A percentile compares a stretch with the other conserved stretches of the same genome.
These are phyloP conservation scores for Basidiobolus meristosporus DNA, from an alignment of 371 early-diverging fungal genomes.

Conservation along the genomic window DNA sequence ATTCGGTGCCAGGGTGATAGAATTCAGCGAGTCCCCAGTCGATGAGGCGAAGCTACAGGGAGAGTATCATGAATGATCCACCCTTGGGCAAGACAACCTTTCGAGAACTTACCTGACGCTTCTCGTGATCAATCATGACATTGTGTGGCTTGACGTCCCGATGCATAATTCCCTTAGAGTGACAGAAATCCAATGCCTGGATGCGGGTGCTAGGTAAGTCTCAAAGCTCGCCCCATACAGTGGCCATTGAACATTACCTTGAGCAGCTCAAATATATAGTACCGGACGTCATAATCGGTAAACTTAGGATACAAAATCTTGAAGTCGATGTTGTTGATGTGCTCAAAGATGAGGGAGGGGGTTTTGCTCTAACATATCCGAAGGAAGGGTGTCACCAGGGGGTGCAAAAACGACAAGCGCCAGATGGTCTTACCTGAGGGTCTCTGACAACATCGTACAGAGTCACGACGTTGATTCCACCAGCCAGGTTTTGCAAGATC, in stretches of 20 bases:
- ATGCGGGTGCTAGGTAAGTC: neutral
- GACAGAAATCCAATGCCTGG: slow-evolving; percentile 91
- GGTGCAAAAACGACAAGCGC: neutral
- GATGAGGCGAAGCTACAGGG: slow-evolving; percentile 69
- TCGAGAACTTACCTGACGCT: slow-evolving; percentile 38
- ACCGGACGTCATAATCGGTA: slow-evolving; percentile 87
- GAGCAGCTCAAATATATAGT: slow-evolving; percentile 91
- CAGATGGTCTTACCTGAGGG: slow-evolving; percentile 36
- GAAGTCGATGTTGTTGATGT: slow-evolving; percentile 74
- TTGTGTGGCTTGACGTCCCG: slow-evolving; percentile 99
- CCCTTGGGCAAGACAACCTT: neutral
- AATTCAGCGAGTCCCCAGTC: slow-evolving; percentile 99
- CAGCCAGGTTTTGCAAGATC: slow-evolving; percentile 90
- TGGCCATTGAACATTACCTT: slow-evolving; percentile 29
- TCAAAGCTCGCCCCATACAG: neutral
- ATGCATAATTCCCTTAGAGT: slow-evolving; percentile 99
- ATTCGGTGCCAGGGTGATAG: slow-evolving; percentile 93
- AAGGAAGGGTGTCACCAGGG: neutral
- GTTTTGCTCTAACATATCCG: slow-evolving; percentile 51
- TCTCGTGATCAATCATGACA: slow-evolving; percentile 97
- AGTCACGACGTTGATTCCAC: slow-evolving; percentile 85
- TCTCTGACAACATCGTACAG: slow-evolving; percentile 93
- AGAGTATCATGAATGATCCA: too few relatives aligned
- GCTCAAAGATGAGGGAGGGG: slow-evolving; percentile 93
- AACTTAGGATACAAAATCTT: slow-evolving; percentile 52